Conservation (phyloP, 495 filamentous ascomycete genomes). For the Pyrenula aspistea region DNA sequence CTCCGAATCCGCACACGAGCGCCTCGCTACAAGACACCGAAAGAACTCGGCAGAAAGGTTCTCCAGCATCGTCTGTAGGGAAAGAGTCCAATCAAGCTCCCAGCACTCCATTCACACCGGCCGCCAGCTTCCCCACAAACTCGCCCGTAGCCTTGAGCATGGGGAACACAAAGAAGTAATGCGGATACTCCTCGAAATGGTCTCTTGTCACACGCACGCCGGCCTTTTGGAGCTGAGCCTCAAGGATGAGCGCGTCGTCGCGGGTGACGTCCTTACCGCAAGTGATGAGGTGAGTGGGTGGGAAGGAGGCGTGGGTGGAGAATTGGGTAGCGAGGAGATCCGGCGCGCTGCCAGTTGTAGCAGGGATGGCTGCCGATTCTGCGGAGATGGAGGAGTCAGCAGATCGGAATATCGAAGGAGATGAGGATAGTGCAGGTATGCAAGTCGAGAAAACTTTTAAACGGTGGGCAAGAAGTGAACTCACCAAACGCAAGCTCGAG, state of each 20-base stretch:
- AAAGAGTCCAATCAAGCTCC: no score
- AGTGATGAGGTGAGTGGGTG: constrained; percentile 13
- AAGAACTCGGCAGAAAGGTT: no score
- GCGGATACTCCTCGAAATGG: background rate
- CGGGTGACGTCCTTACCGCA: constrained; percentile 17
- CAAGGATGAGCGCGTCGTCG: constrained; percentile 15
- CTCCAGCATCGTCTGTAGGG: no score
- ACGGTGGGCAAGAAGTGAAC: no score
- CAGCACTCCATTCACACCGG: background rate
- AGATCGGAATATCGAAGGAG: background rate
- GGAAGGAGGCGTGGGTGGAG: constrained; percentile 8
- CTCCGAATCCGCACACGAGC: no score
- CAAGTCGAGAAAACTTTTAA: no score
- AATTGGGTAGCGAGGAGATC: constrained; percentile 8
- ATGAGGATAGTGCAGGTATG: no score
- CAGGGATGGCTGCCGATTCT: background rate
- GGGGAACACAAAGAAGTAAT: background rate
- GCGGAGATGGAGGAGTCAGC: background rate
- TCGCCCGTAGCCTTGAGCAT: background rate
- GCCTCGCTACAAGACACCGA: no score
- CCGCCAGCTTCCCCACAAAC: background rate
- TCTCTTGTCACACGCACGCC: constrained; percentile 10
- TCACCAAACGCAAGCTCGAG: constrained; percentile 10
- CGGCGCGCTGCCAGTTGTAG: constrained; percentile 6
- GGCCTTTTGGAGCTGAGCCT: constrained; percentile 11